Conservation (phyloP, 805 yeast genomes). For the Wickerhamomyces ciferrii region DNA sequence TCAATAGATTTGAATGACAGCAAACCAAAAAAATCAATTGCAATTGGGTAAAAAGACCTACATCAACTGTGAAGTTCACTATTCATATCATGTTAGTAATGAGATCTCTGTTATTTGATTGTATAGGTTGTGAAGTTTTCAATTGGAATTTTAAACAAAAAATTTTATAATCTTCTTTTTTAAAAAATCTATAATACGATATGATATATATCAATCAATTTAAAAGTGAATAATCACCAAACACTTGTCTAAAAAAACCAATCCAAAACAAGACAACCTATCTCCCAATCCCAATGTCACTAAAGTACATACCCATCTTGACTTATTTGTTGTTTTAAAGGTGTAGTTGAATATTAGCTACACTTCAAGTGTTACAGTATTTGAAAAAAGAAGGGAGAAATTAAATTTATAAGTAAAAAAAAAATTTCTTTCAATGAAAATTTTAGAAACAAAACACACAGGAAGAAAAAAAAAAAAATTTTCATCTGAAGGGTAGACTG, state of each 20-base stretch:
- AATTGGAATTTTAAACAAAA: no score
- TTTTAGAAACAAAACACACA: not conserved
- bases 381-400: not conserved
- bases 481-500: no score
- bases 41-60: conserved; percentile 10
- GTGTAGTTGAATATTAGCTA: not conserved
- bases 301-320: conserved; percentile 27
- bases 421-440: not conserved
- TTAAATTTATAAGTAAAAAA: not conserved
- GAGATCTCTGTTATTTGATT: no score
- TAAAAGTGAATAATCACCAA: no score
- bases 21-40: not conserved
- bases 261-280: not conserved
- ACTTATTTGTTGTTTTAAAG: conserved; percentile 11
- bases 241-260: no score
- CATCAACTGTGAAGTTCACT: conserved; percentile 59
- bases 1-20: not conserved
- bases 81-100: conserved; percentile 18
- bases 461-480: conserved; percentile 14
- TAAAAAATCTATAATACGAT: no score
- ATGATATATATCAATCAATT: no score
- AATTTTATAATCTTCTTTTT: no score
- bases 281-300: not conserved
- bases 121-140: no score
- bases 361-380: not conserved